These are phyloP conservation scores for Clarkia xantiana DNA, from an alignment of 345 rosid genomes.

Conservation along the genomic window DNA sequence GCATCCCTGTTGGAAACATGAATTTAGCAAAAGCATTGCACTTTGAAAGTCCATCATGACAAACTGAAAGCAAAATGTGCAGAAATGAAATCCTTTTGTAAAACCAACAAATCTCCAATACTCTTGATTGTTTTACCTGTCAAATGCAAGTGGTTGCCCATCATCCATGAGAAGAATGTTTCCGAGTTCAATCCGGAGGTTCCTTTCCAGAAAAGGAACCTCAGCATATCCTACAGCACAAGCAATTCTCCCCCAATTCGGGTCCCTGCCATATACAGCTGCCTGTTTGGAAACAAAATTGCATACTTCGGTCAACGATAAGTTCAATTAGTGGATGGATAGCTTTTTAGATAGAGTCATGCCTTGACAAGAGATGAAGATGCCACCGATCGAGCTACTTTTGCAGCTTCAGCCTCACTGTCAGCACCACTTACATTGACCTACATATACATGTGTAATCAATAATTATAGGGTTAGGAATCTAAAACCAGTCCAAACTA, in stretches of 20 bases:
- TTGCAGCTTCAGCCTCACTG: slow-evolving; percentile 69
- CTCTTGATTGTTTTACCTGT: slow-evolving; percentile 29
- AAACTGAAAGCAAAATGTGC: not conserved
- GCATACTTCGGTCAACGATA: not conserved
- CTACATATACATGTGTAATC: slow-evolving; percentile 31
- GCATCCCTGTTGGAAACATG: slow-evolving; percentile 33
- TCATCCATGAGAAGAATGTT: slow-evolving; percentile 74
- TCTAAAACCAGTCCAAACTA: too few relatives aligned
- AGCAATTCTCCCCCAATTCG: slow-evolving; percentile 95
- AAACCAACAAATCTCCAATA: not conserved
- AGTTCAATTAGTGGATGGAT: slow-evolving; percentile 9
- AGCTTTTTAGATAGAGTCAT: slow-evolving; percentile 12
- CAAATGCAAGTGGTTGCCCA: slow-evolving; percentile 81
- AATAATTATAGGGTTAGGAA: too few relatives aligned
- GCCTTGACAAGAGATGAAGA: slow-evolving; percentile 94
- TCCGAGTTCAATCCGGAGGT: slow-evolving; percentile 55
- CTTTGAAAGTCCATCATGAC: not conserved
- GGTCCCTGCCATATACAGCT: slow-evolving; percentile 92
- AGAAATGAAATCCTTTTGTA: not conserved
- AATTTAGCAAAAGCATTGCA: too few relatives aligned
- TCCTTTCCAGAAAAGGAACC: slow-evolving; percentile 41
- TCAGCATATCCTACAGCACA: slow-evolving; percentile 90
- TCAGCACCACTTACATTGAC: slow-evolving; percentile 59
- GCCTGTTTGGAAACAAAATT: slow-evolving; percentile 28
- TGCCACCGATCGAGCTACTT: slow-evolving; percentile 82